Evolutionary conservation across 768 basidiomycete species (phyloP).

Genomic region (Termitomyces sp.): DNA sequence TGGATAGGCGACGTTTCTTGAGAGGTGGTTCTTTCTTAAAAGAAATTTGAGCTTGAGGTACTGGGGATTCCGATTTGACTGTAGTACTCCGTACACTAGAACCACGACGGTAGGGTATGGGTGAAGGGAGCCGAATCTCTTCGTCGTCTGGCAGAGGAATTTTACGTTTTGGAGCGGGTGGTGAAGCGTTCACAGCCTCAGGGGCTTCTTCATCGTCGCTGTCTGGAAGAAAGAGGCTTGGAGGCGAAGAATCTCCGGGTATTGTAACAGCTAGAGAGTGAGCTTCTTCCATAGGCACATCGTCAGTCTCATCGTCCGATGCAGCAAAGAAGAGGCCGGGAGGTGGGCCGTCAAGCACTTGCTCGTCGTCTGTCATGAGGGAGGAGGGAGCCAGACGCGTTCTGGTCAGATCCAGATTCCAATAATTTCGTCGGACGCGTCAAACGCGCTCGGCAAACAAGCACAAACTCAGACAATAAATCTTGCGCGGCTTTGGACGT

Average conservation of each 20-base stretch:
- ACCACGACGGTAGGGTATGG: slow-evolving; percentile 28
- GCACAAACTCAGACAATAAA: slow-evolving; percentile 29
- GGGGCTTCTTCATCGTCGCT: slow-evolving; percentile 28
- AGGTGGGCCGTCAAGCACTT: slow-evolving; percentile 25
- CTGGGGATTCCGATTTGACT: slow-evolving; percentile 3
- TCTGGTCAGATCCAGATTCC: slow-evolving; percentile 12
- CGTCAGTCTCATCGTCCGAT: slow-evolving; percentile 49
- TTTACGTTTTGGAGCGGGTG: slow-evolving; percentile 16
- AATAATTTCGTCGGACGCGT: slow-evolving; percentile 28
- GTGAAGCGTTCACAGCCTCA: slow-evolving; percentile 1
- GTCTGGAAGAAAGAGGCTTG: slow-evolving; percentile 31
- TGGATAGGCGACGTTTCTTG: slow-evolving; percentile 53
- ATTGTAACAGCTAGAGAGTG: slow-evolving; percentile 12
- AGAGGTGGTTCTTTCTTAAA: slow-evolving; percentile 26
- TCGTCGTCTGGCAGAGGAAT: slow-evolving; percentile 8
- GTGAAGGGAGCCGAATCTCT: slow-evolving; percentile 18
- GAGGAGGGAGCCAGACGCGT: slow-evolving; percentile 21
- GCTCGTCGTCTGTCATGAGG: slow-evolving; percentile 23
- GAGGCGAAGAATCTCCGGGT: slow-evolving; percentile 14
- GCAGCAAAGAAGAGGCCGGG: slow-evolving; percentile 55
- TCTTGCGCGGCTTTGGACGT: slow-evolving; percentile 16
- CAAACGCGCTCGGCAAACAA: slow-evolving; percentile 34
- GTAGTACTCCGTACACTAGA: slow-evolving; percentile 34
- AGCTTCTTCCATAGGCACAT: slow-evolving; percentile 13
- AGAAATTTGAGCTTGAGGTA: slow-evolving; percentile 8